Conservation (phyloP, 306 rosid genomes). For the Gastrolobium villosum region DNA sequence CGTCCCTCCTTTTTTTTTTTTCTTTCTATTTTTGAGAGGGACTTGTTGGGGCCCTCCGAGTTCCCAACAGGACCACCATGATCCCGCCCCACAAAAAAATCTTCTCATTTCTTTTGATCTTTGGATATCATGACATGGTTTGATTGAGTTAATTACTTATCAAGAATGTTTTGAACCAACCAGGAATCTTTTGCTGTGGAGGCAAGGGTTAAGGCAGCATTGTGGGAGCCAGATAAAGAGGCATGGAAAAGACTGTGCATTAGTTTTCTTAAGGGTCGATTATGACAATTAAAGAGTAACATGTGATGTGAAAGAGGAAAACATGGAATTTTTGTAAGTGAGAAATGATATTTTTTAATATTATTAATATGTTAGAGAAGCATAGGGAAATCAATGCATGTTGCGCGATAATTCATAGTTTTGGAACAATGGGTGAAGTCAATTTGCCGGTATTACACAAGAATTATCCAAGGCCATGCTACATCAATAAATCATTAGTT, state of each 20-base stretch:
- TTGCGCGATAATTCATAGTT: background rate
- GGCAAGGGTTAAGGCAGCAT: slow-evolving; percentile 57
- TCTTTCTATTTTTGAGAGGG: too few species aligned
- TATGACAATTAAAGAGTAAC: slow-evolving; percentile 34
- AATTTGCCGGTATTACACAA: background rate
- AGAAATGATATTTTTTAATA: background rate
- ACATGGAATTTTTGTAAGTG: background rate
- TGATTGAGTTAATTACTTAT: background rate
- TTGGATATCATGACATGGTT: background rate
- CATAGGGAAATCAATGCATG: background rate
- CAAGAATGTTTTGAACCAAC: slow-evolving; percentile 1
- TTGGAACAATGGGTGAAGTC: background rate
- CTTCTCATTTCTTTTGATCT: background rate
- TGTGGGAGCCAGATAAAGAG: slow-evolving; percentile 68
- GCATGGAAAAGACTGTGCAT: slow-evolving; percentile 74
- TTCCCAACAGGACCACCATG: too few species aligned
- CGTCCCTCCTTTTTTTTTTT: too few species aligned
- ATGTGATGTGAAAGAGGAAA: background rate
- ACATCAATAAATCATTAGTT: background rate
- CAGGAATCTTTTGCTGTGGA: slow-evolving; percentile 68
- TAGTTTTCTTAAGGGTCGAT: slow-evolving; percentile 70
- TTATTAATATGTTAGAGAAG: background rate
- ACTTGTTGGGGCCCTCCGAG: too few species aligned
- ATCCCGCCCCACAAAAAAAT: too few species aligned
- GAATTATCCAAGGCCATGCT: background rate